These are phyloP conservation scores for Canariomyces notabilis DNA, from an alignment of 2,329 filamentous ascomycete genomes.

Conservation along the genomic window DNA sequence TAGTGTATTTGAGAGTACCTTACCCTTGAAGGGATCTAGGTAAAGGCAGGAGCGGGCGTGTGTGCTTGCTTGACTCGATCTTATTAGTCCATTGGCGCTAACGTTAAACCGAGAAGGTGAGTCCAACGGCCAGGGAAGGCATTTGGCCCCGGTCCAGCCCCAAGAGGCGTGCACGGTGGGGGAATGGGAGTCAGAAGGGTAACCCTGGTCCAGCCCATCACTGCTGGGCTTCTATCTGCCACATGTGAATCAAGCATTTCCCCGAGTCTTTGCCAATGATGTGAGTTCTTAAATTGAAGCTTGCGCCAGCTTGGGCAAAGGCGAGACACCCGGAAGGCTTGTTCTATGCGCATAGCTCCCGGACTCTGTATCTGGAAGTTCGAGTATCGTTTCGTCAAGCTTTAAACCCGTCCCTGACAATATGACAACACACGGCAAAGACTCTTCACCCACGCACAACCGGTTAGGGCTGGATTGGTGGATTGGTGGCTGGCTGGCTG, in stretches of 20 bases:
- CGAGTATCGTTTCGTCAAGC: not conserved
- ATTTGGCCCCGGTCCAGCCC: constrained; percentile 17
- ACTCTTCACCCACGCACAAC: too few species aligned
- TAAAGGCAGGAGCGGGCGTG: constrained; percentile 12
- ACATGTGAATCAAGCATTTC: constrained; percentile 12
- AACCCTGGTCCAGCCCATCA: constrained; percentile 18
- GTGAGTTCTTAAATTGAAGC: too few species aligned
- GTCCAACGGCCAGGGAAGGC: constrained; percentile 17
- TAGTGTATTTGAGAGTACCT: constrained; percentile 10
- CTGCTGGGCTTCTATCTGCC: constrained; percentile 12
- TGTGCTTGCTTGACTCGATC: constrained; percentile 16
- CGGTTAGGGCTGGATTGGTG: too few species aligned
- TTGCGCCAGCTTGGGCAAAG: not conserved
- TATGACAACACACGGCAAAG: not conserved
- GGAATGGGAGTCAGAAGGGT: constrained; percentile 13
- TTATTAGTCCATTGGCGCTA: constrained; percentile 24
- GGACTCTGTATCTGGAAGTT: not conserved
- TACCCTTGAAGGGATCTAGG: constrained; percentile 10
- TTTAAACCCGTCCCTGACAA: not conserved
- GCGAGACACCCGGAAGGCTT: not conserved
- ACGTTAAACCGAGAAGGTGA: constrained; percentile 9
- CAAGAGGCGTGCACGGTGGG: constrained; percentile 15
- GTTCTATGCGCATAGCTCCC: not conserved
- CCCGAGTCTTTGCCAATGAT: constrained; percentile 11
- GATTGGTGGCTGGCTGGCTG: too few species aligned